Evolutionary conservation across 306 rosid species (phyloP).

Genomic region (Clitoria ternatea): DNA sequence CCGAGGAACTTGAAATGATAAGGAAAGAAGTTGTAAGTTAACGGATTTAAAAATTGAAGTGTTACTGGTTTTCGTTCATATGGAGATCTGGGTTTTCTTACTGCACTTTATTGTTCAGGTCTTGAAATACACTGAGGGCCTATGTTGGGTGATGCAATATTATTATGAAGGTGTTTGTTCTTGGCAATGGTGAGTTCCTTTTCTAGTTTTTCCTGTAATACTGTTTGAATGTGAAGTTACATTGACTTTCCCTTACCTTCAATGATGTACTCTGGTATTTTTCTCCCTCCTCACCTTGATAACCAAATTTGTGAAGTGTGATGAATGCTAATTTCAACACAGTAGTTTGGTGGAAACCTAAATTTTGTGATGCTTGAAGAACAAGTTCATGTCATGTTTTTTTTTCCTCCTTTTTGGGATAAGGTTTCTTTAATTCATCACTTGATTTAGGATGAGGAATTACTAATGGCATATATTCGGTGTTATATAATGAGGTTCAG

Average conservation of each 20-base stretch:
- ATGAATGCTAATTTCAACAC: not conserved
- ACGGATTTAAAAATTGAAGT: constrained; percentile 1
- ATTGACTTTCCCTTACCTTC: not conserved
- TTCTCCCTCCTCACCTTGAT: not conserved
- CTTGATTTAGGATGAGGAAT: too few species aligned
- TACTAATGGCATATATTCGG: too few species aligned
- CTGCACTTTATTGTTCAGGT: constrained; percentile 49
- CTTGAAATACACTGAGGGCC: constrained; percentile 89
- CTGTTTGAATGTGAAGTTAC: not conserved
- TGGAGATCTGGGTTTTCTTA: constrained; percentile 25
- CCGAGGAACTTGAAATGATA: constrained; percentile 78
- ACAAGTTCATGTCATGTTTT: not conserved
- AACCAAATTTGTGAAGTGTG: not conserved
- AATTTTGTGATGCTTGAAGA: not conserved
- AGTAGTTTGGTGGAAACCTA: not conserved
- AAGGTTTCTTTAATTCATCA: too few species aligned
- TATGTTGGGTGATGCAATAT: constrained; percentile 97
- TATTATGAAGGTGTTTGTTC: constrained; percentile 98
- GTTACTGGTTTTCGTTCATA: constrained; percentile 13
- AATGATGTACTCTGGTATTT: not conserved
- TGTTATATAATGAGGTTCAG: too few species aligned
- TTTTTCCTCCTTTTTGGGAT: not conserved
- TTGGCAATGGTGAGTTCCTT: constrained; percentile 83
- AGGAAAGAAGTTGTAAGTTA: constrained; percentile 90
- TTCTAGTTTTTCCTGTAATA: not conserved